phyloP scores from a whole-genome alignment of 169 alveolate species.

The Besnoitia besnoiti region DNA sequence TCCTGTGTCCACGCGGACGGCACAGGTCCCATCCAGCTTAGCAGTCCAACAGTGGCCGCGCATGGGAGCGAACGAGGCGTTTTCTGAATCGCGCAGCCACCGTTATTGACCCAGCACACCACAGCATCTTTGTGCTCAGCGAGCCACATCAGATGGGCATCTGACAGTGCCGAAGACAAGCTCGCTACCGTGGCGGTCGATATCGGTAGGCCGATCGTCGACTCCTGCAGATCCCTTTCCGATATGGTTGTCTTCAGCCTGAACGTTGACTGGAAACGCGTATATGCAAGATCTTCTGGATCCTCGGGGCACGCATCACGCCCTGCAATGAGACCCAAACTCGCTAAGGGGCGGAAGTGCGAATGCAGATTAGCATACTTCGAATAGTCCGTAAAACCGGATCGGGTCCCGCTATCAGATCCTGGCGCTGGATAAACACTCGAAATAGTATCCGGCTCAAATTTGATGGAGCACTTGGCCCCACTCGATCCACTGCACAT shows the following conservation, averaged over 20 bases:
- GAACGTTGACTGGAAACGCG: not conserved
- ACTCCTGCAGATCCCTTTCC: not conserved
- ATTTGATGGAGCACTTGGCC: not conserved
- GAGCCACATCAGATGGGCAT: not conserved
- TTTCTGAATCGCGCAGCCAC: not conserved
- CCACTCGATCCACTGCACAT: not conserved
- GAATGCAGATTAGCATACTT: not conserved
- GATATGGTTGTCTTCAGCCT: not conserved
- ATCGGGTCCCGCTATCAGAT: not conserved
- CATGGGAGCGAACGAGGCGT: not conserved
- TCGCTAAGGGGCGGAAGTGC: not conserved
- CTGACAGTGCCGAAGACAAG: not conserved
- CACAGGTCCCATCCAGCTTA: conserved; percentile 29
- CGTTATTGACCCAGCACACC: conserved; percentile 14
- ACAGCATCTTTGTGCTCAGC: not conserved
- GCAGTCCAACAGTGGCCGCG: not conserved
- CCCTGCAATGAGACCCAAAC: not conserved
- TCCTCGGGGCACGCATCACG: not conserved
- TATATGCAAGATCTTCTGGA: not conserved
- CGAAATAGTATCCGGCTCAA: not conserved
- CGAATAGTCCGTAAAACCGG: not conserved
- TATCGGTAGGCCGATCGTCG: not conserved
- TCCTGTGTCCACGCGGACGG: conserved; percentile 32
- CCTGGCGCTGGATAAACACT: not conserved
- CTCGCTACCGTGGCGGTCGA: not conserved